phyloP scores from a whole-genome alignment of 768 basidiomycete species.

The Psilocybe subaeruginosa region DNA sequence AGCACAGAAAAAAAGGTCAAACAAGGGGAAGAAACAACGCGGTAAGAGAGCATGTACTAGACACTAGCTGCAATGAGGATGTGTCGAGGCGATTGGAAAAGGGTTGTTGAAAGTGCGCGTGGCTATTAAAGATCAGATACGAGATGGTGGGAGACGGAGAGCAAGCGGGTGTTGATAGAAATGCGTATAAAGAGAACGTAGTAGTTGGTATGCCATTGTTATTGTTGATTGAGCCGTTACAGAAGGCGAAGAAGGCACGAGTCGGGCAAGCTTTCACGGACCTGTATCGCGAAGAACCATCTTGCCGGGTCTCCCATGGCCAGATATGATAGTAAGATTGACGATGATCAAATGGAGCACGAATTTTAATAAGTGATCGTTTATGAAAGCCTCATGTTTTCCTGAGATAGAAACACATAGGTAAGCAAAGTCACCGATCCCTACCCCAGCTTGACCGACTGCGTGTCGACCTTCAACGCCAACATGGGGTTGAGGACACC shows the following conservation, averaged over 20 bases:
- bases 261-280: conserved; percentile 32
- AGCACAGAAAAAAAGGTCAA: conserved; percentile 29
- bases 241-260: conserved; percentile 24
- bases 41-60: conserved; percentile 46
- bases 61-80: conserved; percentile 50
- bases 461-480: neutral
- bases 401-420: conserved; percentile 24
- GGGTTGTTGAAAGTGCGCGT: conserved; percentile 33
- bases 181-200: conserved; percentile 15
- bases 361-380: conserved; percentile 35
- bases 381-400: conserved; percentile 44
- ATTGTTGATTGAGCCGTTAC: conserved; percentile 35
- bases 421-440: conserved; percentile 3
- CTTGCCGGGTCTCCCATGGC: conserved; percentile 23
- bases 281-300: conserved; percentile 24
- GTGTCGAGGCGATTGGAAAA: conserved; percentile 39
- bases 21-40: conserved; percentile 47
- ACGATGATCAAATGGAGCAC: conserved; percentile 35
- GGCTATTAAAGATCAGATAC: conserved; percentile 19
- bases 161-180: conserved; percentile 22
- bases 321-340: conserved; percentile 25
- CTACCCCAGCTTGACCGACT: neutral
- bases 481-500: neutral
- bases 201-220: conserved; percentile 27
- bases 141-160: conserved; percentile 18